These are phyloP conservation scores for Pachyrhizus erosus DNA, from an alignment of 306 rosid genomes.

Conservation along the genomic window DNA sequence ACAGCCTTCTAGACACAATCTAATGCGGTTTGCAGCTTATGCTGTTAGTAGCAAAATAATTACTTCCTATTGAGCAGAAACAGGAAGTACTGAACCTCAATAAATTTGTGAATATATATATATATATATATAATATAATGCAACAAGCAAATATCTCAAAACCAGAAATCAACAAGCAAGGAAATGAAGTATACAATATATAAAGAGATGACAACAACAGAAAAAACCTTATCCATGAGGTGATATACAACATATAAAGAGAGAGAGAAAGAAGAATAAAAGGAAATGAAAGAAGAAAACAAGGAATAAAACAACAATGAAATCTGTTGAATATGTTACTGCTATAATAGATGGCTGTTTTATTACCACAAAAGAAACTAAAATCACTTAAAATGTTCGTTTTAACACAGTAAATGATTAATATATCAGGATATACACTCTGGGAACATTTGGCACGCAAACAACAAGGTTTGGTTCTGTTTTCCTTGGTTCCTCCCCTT, in stretches of 20 bases:
- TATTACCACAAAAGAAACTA: slow-evolving; percentile 6
- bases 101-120: background rate
- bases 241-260: background rate
- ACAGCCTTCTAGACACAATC: background rate
- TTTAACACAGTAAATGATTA: background rate
- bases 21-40: background rate
- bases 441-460: no score
- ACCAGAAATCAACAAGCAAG: background rate
- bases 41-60: background rate
- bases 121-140: background rate
- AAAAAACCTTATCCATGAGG: background rate
- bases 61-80: slow-evolving; percentile 1
- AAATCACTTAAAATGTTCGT: background rate
- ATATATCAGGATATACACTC: background rate
- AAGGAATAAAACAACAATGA: slow-evolving; percentile 9
- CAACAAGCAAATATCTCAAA: background rate
- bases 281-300: background rate
- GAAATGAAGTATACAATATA: background rate
- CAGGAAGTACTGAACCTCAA: background rate
- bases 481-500: background rate
- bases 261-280: background rate
- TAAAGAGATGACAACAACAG: no score
- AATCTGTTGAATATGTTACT: background rate
- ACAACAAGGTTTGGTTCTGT: background rate
- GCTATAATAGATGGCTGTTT: background rate